Evolutionary conservation across 2,329 filamentous ascomycete species (phyloP), one percentile per base, ranked within the genome.

Genomic region (Xylaria sp.): DNA sequence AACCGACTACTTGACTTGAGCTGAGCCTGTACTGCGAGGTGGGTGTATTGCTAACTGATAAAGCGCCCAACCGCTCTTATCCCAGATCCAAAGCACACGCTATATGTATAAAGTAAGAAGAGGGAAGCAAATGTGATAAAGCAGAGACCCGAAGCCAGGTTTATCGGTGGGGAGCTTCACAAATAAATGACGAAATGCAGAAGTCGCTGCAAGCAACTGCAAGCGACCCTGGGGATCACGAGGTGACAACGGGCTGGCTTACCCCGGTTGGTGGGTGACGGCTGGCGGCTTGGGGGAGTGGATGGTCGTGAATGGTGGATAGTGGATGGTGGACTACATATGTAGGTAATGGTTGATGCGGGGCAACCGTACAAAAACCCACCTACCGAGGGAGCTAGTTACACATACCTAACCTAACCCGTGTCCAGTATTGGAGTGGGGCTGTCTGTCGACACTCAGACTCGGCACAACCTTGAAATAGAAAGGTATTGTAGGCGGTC

Each of bases 311-410:
- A 23, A 9, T 60, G 63, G 37, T 60, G 37, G 55, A 54, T 57
- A 31, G 64, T 67, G 12, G 39, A 59, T 52, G 50, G 41, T 46
- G 41, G 41, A n/a, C 5, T 18, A 7, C 18, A 18, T 6, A 3
- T 28, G 2, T 57, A 31, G 67, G 64, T 18, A 23, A 54, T 52
- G 50, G 67, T 69, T 65, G 69, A 67, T 71, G 69, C 69, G 69
- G 69, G 69, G 69, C 69, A 69, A 67, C 66, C 34, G 55, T 51
- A 20, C 20, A 18, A 41, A 54, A 13, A 31, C 15, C 52, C 25
- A 15, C n/a, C 12, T 8, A 54, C 25, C 15, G 50, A 31, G 25
- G 23, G 23, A 3, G 50, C 23, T 6, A 52, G 50, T 51, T 28
- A 52, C 50, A 52, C 23, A 52, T 54, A 63, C 59, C 34, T 4